Evolutionary conservation across 2,329 filamentous ascomycete genomes (phyloP).

Genomic region (Ceratocystis eucalypticola): DNA sequence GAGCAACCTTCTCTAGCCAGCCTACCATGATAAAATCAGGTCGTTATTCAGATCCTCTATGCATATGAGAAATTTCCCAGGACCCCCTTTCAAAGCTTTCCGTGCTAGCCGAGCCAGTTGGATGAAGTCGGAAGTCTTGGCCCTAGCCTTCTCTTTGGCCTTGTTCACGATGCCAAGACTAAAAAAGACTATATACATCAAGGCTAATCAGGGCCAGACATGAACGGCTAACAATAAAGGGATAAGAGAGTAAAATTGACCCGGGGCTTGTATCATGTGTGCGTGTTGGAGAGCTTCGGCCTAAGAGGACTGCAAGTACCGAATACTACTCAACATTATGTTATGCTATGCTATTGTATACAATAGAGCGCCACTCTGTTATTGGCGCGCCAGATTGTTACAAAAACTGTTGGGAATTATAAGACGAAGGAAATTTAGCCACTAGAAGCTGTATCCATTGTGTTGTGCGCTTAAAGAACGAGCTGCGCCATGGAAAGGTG

Average conservation of each 20-base stretch:
- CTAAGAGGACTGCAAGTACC: too few species aligned
- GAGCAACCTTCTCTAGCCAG: neutral
- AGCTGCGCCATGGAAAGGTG: neutral
- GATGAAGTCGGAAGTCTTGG: neutral
- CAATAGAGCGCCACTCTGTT: too few species aligned
- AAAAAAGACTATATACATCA: neutral
- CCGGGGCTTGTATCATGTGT: neutral
- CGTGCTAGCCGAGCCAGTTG: slow-evolving; percentile 1
- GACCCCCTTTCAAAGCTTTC: neutral
- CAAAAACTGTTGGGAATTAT: neutral
- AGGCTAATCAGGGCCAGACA: neutral
- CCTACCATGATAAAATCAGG: neutral
- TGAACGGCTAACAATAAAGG: neutral
- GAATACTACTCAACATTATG: too few species aligned
- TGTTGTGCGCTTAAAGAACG: slow-evolving; percentile 4
- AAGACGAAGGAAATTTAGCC: neutral
- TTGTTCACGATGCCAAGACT: neutral
- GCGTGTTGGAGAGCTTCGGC: neutral
- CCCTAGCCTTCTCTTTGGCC: neutral
- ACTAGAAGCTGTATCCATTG: neutral
- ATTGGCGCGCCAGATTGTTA: neutral
- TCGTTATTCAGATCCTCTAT: too few species aligned
- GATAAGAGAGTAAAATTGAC: neutral
- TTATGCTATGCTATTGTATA: too few species aligned
- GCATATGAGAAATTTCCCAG: neutral